These are phyloP conservation scores for Auricularia cornea DNA, from an alignment of 768 basidiomycete species.

Conservation along the genomic window DNA sequence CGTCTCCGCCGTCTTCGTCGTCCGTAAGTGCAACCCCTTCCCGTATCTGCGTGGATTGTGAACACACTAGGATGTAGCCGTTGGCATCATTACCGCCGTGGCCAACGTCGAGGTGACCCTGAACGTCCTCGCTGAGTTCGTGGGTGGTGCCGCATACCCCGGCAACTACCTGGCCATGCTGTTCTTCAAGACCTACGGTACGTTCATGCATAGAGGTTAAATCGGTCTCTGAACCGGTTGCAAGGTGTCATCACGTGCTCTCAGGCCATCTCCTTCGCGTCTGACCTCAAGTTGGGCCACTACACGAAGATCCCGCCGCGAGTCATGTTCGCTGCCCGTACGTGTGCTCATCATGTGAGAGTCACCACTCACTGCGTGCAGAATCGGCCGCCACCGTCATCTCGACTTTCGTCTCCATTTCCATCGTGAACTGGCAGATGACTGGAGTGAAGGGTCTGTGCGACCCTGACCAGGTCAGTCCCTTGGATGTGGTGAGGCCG, in stretches of 20 bases:
- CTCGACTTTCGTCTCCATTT: slow-evolving; percentile 13
- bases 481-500: neutral
- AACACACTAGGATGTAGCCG: too few relatives aligned
- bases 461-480: slow-evolving; percentile 8
- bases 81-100: slow-evolving; percentile 17
- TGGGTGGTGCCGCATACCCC: slow-evolving; percentile 20
- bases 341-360: neutral
- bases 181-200: slow-evolving; percentile 19
- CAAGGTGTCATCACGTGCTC: slow-evolving; percentile 18
- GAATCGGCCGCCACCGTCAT: slow-evolving; percentile 20
- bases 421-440: slow-evolving; percentile 13
- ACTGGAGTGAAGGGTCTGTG: slow-evolving; percentile 19
- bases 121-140: slow-evolving; percentile 25
- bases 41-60: too few relatives aligned
- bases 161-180: slow-evolving; percentile 22
- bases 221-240: neutral
- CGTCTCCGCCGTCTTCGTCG: neutral
- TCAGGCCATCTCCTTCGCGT: slow-evolving; percentile 7
- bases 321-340: slow-evolving; percentile 18
- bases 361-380: slow-evolving; percentile 18
- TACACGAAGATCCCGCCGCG: slow-evolving; percentile 23
- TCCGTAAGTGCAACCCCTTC: neutral
- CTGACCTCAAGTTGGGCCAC: slow-evolving; percentile 14
- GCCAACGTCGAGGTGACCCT: slow-evolving; percentile 20
- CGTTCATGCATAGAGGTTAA: slow-evolving; percentile 2